Percentiles rank a stretch among this genome's conserved stretches.
phyloP scores from a whole-genome alignment of 2,329 filamentous ascomycete species.

The Coniella lustricola region DNA sequence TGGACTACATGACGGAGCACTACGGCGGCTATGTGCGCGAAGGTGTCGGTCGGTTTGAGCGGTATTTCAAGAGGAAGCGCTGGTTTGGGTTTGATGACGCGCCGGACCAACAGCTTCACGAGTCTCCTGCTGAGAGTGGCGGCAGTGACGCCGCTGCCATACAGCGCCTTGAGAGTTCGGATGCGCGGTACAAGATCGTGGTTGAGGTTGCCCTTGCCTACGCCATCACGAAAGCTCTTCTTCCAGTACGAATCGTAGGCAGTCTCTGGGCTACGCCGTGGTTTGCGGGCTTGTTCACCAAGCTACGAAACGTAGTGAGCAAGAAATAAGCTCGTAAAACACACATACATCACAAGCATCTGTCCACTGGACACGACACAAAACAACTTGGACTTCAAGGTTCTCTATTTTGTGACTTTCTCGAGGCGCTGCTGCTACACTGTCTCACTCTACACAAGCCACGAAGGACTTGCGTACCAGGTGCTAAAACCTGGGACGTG shows the following conservation, averaged over 20 bases:
- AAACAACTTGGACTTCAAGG: not conserved
- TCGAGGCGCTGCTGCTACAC: conserved; percentile 14
- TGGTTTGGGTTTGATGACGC: conserved; percentile 65
- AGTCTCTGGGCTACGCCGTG: conserved; percentile 89
- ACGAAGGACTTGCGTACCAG: not conserved
- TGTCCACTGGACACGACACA: not conserved
- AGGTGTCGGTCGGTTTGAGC: conserved; percentile 67
- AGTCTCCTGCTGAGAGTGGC: too few species aligned
- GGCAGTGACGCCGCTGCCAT: conserved; percentile 10
- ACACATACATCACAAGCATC: too few species aligned
- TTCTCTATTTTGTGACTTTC: conserved; percentile 7
- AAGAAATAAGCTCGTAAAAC: not conserved
- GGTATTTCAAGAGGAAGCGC: conserved; percentile 69
- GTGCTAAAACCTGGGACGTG: not conserved
- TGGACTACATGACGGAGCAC: conserved; percentile 41
- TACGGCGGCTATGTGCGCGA: conserved; percentile 47
- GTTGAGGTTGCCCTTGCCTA: conserved; percentile 80
- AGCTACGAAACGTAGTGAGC: conserved; percentile 20
- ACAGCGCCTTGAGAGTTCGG: conserved; percentile 31
- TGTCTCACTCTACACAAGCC: conserved; percentile 13
- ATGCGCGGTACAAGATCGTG: conserved; percentile 48
- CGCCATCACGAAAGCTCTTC: conserved; percentile 76
- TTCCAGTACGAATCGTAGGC: conserved; percentile 67
- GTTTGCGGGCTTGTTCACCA: conserved; percentile 67
- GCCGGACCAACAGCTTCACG: conserved; percentile 16